These are phyloP conservation scores for Zanthoxylum bungeanum DNA, from an alignment of 345 rosid genomes.

Conservation along the genomic window DNA sequence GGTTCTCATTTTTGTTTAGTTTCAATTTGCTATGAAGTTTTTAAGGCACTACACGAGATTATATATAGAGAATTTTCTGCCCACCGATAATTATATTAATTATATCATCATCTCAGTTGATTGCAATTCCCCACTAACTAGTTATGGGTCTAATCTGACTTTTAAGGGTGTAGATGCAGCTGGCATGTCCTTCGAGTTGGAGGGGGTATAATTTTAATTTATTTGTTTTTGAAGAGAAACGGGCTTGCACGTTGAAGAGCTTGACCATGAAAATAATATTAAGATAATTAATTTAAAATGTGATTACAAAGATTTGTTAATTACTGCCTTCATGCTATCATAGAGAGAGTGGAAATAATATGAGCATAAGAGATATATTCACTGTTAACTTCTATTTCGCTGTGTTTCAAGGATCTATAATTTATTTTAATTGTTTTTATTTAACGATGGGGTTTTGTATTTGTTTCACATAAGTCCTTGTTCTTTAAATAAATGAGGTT, in stretches of 20 bases:
- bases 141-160: no score
- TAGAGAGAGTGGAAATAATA: background rate
- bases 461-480: no score
- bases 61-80: no score
- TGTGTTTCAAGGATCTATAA: background rate
- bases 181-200: no score
- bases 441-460: no score
- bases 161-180: background rate
- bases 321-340: background rate
- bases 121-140: no score
- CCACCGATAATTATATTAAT: no score
- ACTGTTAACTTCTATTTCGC: background rate
- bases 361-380: background rate
- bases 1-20: conserved; percentile 6
- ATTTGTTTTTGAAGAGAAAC: background rate
- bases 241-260: conserved; percentile 23
- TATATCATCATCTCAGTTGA: no score
- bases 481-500: no score
- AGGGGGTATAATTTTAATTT: no score
- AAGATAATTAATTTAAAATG: background rate
- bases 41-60: no score
- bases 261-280: background rate
- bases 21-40: background rate
- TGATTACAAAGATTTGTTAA: no score
- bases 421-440: background rate